Percentiles rank a stretch among this genome's conserved stretches.
Evolutionary conservation across 805 yeast species (phyloP).

Genomic region (Lipomyces kockii): DNA sequence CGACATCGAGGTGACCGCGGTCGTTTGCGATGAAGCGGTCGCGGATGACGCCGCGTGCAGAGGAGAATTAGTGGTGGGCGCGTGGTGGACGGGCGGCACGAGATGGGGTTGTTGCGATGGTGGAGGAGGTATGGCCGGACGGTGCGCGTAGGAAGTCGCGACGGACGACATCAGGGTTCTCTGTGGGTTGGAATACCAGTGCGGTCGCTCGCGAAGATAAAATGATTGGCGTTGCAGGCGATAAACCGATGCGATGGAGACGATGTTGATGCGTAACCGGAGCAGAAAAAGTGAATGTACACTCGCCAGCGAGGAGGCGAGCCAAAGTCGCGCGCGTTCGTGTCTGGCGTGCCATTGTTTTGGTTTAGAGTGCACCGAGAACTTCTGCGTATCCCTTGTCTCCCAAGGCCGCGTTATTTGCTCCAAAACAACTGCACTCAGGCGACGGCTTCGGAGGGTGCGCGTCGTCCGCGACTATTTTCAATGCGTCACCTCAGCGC

Average conservation of each 20-base stretch:
- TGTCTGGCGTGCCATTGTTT: neutral
- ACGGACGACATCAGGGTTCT: slow-evolving; percentile 7
- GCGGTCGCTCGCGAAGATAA: neutral
- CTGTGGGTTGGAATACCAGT: neutral
- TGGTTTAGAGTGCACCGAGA: neutral
- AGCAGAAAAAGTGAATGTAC: neutral
- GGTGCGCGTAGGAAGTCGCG: slow-evolving; percentile 2
- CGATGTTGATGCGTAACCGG: neutral
- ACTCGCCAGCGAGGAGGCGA: neutral
- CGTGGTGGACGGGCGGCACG: neutral
- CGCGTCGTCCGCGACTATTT: neutral
- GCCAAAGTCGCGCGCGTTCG: slow-evolving; percentile 1
- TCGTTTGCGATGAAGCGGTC: slow-evolving; percentile 13
- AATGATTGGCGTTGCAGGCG: neutral
- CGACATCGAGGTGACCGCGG: slow-evolving; percentile 2
- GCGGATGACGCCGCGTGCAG: slow-evolving; percentile 1
- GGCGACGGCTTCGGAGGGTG: neutral
- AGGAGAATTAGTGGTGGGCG: neutral
- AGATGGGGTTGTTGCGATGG: neutral
- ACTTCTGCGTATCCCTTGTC: neutral
- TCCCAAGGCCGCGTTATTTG: neutral
- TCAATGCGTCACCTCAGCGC: neutral
- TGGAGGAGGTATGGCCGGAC: neutral
- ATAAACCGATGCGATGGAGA: neutral
- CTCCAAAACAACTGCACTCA: neutral